Percentiles rank a stretch among this genome's conserved stretches.
Evolutionary conservation across 768 basidiomycete genomes (phyloP).

Genomic region (Rhodotorula babjevae): DNA sequence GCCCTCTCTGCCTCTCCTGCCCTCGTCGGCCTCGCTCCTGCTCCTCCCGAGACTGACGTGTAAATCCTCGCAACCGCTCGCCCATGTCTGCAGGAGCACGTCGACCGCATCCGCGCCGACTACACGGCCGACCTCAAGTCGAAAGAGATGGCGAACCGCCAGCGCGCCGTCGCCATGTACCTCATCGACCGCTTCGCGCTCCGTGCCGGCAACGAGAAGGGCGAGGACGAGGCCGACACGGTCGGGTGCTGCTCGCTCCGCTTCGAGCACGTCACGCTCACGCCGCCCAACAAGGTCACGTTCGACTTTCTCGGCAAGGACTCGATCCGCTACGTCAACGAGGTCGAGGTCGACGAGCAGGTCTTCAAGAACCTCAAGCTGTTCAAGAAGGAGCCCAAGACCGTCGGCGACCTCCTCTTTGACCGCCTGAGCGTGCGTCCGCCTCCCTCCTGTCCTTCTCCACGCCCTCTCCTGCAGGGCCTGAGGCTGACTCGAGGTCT

Average conservation of each 20-base stretch:
- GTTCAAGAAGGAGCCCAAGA: slow-evolving; percentile 84
- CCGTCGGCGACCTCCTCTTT: slow-evolving; percentile 79
- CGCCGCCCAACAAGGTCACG: slow-evolving; percentile 76
- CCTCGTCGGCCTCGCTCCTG: too few relatives aligned
- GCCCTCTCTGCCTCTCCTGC: not conserved
- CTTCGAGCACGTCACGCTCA: slow-evolving; percentile 90
- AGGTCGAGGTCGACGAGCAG: slow-evolving; percentile 79
- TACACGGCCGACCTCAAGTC: slow-evolving; percentile 77
- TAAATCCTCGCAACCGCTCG: not conserved
- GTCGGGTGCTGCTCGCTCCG: slow-evolving; percentile 97
- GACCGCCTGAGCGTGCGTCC: slow-evolving; percentile 83
- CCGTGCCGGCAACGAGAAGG: slow-evolving; percentile 98
- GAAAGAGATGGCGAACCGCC: slow-evolving; percentile 89
- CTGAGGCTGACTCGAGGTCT: not conserved
- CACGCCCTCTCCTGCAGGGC: not conserved
- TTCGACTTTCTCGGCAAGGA: slow-evolving; percentile 99
- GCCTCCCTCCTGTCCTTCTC: not conserved
- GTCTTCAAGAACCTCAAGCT: slow-evolving; percentile 97
- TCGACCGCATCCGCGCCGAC: slow-evolving; percentile 83
- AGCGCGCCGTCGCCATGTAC: slow-evolving; percentile 98
- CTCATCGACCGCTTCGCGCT: slow-evolving; percentile 95
- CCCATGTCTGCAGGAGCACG: slow-evolving; percentile 61
- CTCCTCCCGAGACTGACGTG: too few relatives aligned
- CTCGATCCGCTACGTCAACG: slow-evolving; percentile 93
- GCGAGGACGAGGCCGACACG: slow-evolving; percentile 98